Base-by-base conservation (phyloP, 176 grass and related monocot species). In the Triticum monococcum region DNA sequence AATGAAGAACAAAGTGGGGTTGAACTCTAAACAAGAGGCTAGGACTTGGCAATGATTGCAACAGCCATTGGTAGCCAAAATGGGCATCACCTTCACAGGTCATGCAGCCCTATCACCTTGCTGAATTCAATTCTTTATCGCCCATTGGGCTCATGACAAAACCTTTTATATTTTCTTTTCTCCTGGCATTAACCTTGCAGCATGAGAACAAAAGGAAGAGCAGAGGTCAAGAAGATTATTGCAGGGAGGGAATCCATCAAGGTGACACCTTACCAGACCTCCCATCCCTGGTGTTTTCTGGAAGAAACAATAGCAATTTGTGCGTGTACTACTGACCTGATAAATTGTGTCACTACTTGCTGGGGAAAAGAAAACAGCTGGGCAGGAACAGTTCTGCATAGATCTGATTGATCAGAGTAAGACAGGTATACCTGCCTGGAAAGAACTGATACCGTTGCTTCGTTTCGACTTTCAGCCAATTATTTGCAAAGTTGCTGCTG, bases 11-110 rank as follows among this genome's bases (percentile, higher is more conserved):
- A 10, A 75, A 76, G 18, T 7, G 5, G 52, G 35, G 31, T 84
- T 84, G 73, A 31, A 40, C 28, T 50, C 46, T 88, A 70, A 40
- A 91, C 37, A 77, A 85, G 70, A 13, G 66, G 70, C 77, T 88
- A 77, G 81, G 78, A 88, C 81, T 82, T 72, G 65, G 52, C 70
- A 85, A 88, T 85, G 82, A 85, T 91, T 85, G 90, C 77, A 72
- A 77, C 77, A 35, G 81, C 63, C 78, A 85, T 81, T 85, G 85
- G 89, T 65, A 78, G 52, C 71, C 89, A 88, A 88, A 88, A 78
- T 72, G 86, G 77, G 82, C 82, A 72, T 91, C 86, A 64, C 70
- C 81, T 91, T 91, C 89, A 77, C 12, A 77, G 82, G 77, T 84
- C 85, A 91, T 77, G 86, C 77, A 65, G 89, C 86, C 46, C 77